phyloP scores from a whole-genome alignment of 2,329 filamentous ascomycete species.

The Claviceps monticola region DNA sequence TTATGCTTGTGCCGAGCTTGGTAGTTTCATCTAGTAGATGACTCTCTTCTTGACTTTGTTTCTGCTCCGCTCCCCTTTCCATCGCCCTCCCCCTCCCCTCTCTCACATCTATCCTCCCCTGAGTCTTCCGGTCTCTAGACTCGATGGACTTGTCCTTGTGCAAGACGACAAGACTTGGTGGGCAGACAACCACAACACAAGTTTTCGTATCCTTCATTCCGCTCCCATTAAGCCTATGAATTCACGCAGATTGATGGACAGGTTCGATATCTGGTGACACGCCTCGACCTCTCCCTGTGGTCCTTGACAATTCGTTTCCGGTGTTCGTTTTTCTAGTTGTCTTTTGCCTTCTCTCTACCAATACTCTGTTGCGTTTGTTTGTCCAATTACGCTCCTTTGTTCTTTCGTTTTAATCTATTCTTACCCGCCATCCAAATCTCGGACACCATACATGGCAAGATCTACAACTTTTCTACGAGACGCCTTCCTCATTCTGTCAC shows the following conservation, averaged over 20 bases:
- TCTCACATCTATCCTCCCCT: background rate
- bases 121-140: too few relatives aligned
- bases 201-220: background rate
- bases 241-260: background rate
- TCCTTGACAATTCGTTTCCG: background rate
- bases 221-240: background rate
- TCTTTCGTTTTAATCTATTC: background rate
- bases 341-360: background rate
- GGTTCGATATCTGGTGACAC: background rate
- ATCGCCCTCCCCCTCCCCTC: background rate
- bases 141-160: background rate
- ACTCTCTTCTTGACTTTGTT: background rate
- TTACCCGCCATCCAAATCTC: background rate
- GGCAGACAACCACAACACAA: background rate
- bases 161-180: background rate
- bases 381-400: background rate
- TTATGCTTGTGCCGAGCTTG: too few relatives aligned
- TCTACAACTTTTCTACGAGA: background rate
- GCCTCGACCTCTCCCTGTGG: background rate
- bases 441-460: background rate
- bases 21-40: too few relatives aligned
- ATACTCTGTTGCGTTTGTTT: background rate
- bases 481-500: slow-evolving; percentile 13
- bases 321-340: background rate
- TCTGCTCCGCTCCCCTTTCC: background rate